Evolutionary conservation across 805 yeast species (phyloP).

Genomic region (Saccharomycopsis fodiens): DNA sequence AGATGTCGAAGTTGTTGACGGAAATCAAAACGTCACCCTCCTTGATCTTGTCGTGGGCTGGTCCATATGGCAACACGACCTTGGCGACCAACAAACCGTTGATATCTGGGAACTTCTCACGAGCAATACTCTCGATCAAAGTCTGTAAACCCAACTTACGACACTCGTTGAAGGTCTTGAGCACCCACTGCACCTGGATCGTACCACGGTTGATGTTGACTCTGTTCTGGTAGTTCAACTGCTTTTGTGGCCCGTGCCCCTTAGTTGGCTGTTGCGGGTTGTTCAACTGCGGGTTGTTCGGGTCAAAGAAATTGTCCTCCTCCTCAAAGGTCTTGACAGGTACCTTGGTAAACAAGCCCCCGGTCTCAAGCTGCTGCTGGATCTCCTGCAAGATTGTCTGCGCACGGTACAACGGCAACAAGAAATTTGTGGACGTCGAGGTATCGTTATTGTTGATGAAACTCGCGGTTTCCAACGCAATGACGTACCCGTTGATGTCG

Average conservation of each 20-base stretch:
- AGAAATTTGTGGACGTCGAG: conserved; percentile 20
- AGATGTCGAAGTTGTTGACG: conserved; percentile 21
- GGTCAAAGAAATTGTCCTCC: conserved; percentile 18
- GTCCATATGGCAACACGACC: conserved; percentile 21
- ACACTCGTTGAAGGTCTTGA: conserved; percentile 21
- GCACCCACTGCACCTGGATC: conserved; percentile 22
- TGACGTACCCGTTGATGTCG: conserved; percentile 21
- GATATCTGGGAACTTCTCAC: conserved; percentile 22
- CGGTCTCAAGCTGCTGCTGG: conserved; percentile 13
- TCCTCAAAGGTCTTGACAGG: conserved; percentile 18
- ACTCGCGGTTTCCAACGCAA: conserved; percentile 21
- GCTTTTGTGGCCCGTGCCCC: conserved; percentile 7
- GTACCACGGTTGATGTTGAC: conserved; percentile 20
- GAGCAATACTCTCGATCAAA: conserved; percentile 21
- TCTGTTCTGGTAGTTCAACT: conserved; percentile 18
- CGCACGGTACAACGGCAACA: conserved; percentile 21
- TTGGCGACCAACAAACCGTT: conserved; percentile 22
- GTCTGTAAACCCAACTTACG: conserved; percentile 21
- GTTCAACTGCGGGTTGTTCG: conserved; percentile 15
- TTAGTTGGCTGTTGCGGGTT: neutral
- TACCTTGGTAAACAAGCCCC: conserved; percentile 15
- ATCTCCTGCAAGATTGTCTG: conserved; percentile 19
- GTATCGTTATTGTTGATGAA: conserved; percentile 22
- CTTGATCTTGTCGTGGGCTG: conserved; percentile 19
- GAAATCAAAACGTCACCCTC: conserved; percentile 22